Evolutionary conservation across 352 stramenopile genomes (phyloP), one percentile per base, ranked within the genome.

Genomic region (Phytophthora macrochlamydospora): DNA sequence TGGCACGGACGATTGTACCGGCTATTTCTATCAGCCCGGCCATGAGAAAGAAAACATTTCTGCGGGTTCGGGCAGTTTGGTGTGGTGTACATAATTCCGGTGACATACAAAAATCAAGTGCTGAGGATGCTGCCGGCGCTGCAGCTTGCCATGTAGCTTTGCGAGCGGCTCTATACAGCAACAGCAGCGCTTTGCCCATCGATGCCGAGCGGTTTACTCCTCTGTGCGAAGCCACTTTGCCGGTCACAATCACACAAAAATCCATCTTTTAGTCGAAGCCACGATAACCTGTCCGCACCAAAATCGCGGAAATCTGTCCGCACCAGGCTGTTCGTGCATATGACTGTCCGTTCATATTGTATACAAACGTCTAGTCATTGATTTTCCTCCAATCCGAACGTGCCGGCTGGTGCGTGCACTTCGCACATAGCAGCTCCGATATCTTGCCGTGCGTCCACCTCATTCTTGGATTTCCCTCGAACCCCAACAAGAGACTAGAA

Each of bases 381-480:
- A 2, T 5, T 52, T 12, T 52, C 46, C 33, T 33, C 46, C 46
- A 52, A 52, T 52, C 46, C 13, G 28, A 37, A 5, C 18, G 8
- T 37, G 46, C 46, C 28, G 28, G 9, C 14, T 9, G 46, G 56
- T 51, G 53, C 56, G 56, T 64, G 38, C 59, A 66, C 28, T 31
- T 48, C 38, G 33, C 9, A 38, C 43, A 12, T 5, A 24, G 43
- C 43, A n/a, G 43, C 3, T 49, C 43, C 18, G 12, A 28, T 49
- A 6, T 49, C 12, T 24, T 24, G 18, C 3, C 43, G 2, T 28
- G 42, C 35, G 9, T 6, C 35, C 6, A 7, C n/a, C 42, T 78
- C 83, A 94, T 87, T 93, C 65, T 52, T 75, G 64, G 68, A 90
- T 92, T 91, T 81, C n/a, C 71, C 52, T 74, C 70, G 69, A 75